Conservation (phyloP, 176 grass and related monocot species). For the Oryza officinalis region DNA sequence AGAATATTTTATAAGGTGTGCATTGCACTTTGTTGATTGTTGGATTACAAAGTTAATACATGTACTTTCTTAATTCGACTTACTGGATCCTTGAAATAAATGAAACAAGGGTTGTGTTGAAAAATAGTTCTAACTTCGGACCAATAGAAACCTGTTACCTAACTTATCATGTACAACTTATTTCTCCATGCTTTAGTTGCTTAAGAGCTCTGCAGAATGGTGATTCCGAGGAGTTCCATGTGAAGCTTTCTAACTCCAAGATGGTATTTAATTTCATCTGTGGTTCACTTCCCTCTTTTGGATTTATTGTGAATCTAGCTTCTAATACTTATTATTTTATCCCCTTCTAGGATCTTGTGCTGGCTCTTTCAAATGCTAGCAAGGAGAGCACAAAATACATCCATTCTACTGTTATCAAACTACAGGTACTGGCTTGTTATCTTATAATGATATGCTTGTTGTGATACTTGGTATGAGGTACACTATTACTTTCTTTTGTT, state of each 20-base stretch:
- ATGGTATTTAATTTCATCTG: slow-evolving; percentile 50
- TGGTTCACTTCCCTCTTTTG: slow-evolving; percentile 1
- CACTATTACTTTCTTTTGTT: slow-evolving; percentile 25
- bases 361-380: slow-evolving; percentile 82
- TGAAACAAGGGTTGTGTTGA: slow-evolving; percentile 11
- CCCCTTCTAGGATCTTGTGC: slow-evolving; percentile 66
- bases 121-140: neutral
- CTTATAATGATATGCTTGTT: slow-evolving; percentile 21
- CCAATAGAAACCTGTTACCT: neutral
- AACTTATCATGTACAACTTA: slow-evolving; percentile 24
- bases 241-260: slow-evolving; percentile 74
- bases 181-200: slow-evolving; percentile 65
- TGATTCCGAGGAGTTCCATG: slow-evolving; percentile 72
- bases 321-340: slow-evolving; percentile 20
- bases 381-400: slow-evolving; percentile 93
- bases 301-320: slow-evolving; percentile 21
- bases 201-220: slow-evolving; percentile 87
- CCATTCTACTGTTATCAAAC: slow-evolving; percentile 76
- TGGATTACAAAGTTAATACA: neutral
- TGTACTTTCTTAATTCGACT: neutral
- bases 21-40: neutral
- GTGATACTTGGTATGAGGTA: slow-evolving; percentile 27
- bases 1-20: neutral
- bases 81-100: slow-evolving; percentile 11
- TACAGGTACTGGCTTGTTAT: slow-evolving; percentile 63